These are phyloP conservation scores for Ammopiptanthus mongolicus DNA, from an alignment of 306 rosid species.

Conservation along the genomic window DNA sequence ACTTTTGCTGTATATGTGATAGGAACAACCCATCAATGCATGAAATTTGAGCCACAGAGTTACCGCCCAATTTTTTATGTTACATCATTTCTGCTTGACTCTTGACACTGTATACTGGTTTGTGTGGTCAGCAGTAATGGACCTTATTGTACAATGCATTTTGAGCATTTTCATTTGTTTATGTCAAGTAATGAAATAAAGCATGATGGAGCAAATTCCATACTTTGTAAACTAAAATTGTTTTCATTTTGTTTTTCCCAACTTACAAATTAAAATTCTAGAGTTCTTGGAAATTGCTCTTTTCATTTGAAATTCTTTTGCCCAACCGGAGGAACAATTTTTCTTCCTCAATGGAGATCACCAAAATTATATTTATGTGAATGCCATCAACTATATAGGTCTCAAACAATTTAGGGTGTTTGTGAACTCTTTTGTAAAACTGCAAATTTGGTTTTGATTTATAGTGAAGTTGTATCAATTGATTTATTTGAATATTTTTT, in stretches of 20 bases:
- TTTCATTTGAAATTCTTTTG: too few species aligned
- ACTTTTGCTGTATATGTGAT: slow-evolving; percentile 25
- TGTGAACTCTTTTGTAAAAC: too few species aligned
- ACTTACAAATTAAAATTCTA: background rate
- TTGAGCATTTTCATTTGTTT: background rate
- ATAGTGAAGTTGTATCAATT: too few species aligned
- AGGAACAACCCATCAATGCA: slow-evolving; percentile 16
- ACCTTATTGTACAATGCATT: slow-evolving; percentile 7
- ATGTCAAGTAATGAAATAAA: background rate
- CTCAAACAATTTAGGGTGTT: too few species aligned
- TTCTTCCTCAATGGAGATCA: too few species aligned
- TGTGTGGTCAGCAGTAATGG: background rate
- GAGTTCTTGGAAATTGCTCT: background rate
- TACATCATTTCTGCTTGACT: background rate
- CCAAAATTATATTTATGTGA: too few species aligned
- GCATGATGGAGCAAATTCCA: background rate
- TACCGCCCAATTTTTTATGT: slow-evolving; percentile 5
- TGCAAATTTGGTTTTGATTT: too few species aligned
- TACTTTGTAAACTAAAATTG: background rate
- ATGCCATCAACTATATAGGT: too few species aligned
- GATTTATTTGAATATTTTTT: too few species aligned
- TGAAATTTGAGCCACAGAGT: slow-evolving; percentile 18
- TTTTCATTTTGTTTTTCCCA: background rate
- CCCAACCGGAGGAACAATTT: too few species aligned
- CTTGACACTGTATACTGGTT: background rate